These are phyloP conservation scores for Juncus inflexus DNA, from an alignment of 176 grass and related monocot genomes.

Conservation along the genomic window DNA sequence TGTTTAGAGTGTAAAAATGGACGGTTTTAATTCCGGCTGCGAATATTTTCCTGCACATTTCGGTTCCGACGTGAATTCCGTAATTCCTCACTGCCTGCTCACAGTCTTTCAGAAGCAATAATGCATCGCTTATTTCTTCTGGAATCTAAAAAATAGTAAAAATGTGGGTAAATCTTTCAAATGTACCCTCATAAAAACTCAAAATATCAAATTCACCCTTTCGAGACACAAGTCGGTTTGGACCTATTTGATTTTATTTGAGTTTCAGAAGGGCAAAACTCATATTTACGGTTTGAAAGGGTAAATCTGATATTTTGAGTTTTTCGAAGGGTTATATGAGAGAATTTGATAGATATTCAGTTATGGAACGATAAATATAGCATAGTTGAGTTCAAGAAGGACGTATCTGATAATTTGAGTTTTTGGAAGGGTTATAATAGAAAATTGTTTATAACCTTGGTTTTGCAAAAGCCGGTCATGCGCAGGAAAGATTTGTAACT, in stretches of 20 bases:
- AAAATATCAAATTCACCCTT: not conserved
- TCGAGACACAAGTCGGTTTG: too few relatives aligned
- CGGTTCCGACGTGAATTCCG: slow-evolving; percentile 75
- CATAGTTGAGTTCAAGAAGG: too few relatives aligned
- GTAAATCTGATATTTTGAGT: too few relatives aligned
- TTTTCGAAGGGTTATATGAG: too few relatives aligned
- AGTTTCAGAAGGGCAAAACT: too few relatives aligned
- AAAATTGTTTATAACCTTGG: slow-evolving; percentile 39
- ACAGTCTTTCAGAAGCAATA: slow-evolving; percentile 81
- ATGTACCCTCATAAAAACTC: not conserved
- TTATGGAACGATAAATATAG: too few relatives aligned
- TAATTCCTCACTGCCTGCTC: slow-evolving; percentile 77
- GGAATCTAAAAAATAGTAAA: slow-evolving; percentile 45
- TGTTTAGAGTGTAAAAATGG: slow-evolving; percentile 86
- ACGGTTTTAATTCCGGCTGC: slow-evolving; percentile 73
- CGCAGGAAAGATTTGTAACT: slow-evolving; percentile 79
- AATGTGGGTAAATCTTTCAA: too few relatives aligned
- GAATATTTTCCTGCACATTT: slow-evolving; percentile 95
- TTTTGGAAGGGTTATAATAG: too few relatives aligned
- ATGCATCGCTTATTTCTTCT: slow-evolving; percentile 54
- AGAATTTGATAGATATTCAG: too few relatives aligned
- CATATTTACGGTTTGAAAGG: too few relatives aligned
- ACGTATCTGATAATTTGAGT: too few relatives aligned
- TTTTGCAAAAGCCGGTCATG: slow-evolving; percentile 91
- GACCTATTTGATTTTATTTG: too few relatives aligned